Percentiles rank a stretch among this genome's conserved stretches.
These are phyloP conservation scores for Talaromyces piceae DNA, from an alignment of 2,329 filamentous ascomycete genomes.

Conservation along the genomic window DNA sequence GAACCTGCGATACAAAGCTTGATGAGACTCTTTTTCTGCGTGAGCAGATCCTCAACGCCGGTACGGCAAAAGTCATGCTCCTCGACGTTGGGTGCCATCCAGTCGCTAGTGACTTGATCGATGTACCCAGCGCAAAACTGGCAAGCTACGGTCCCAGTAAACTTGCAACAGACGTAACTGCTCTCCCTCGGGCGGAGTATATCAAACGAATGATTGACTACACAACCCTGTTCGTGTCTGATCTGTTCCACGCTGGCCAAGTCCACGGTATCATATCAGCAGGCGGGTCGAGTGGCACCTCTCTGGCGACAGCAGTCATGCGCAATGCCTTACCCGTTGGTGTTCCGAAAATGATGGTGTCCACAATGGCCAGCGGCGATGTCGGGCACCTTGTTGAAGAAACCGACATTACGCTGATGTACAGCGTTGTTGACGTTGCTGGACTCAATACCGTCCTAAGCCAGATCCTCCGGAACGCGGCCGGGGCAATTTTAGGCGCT, in stretches of 20 bases:
- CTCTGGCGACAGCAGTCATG: slow-evolving; percentile 55
- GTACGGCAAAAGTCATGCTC: slow-evolving; percentile 36
- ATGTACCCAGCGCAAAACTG: slow-evolving; percentile 39
- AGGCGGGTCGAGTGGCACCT: slow-evolving; percentile 58
- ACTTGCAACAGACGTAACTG: slow-evolving; percentile 22
- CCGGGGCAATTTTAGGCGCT: slow-evolving; percentile 54
- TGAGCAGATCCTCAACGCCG: slow-evolving; percentile 34
- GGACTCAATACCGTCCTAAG: slow-evolving; percentile 55
- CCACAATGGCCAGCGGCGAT: slow-evolving; percentile 62
- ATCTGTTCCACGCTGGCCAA: slow-evolving; percentile 28
- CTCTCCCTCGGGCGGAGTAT: slow-evolving; percentile 47
- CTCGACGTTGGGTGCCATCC: slow-evolving; percentile 50
- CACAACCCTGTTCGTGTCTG: slow-evolving; percentile 37
- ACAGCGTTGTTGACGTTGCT: slow-evolving; percentile 63
- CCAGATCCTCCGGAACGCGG: slow-evolving; percentile 55
- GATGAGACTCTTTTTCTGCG: slow-evolving; percentile 51
- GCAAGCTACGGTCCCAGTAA: slow-evolving; percentile 23
- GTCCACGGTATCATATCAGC: slow-evolving; percentile 54
- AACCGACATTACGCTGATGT: slow-evolving; percentile 63
- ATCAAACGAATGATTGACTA: slow-evolving; percentile 49
- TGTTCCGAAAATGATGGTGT: slow-evolving; percentile 63
- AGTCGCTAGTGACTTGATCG: slow-evolving; percentile 40
- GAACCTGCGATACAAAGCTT: slow-evolving; percentile 60
- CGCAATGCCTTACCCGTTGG: slow-evolving; percentile 54
- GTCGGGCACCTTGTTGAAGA: slow-evolving; percentile 59